phyloP scores from a whole-genome alignment of 2,329 filamentous ascomycete genomes.

The Didymosphaeria variabile region DNA sequence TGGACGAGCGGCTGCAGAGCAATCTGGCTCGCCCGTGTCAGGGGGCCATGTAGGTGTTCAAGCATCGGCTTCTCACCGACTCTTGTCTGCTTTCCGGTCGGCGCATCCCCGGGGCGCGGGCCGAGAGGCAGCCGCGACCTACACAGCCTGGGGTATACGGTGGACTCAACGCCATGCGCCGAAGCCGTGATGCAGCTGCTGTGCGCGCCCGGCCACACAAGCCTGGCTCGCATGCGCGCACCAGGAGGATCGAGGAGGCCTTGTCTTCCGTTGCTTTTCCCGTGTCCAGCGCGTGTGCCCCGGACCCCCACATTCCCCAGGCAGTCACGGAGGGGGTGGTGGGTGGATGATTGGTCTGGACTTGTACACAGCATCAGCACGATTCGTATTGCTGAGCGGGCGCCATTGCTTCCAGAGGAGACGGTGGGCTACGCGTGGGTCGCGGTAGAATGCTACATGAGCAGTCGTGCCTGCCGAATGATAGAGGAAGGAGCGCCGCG shows the following conservation, averaged over 20 bases:
- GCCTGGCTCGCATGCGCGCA: not conserved
- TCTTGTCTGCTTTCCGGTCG: not conserved
- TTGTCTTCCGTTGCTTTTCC: slow-evolving; percentile 3
- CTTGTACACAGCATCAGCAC: not conserved
- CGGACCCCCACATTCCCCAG: slow-evolving; percentile 14
- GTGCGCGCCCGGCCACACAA: not conserved
- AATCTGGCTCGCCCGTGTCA: slow-evolving; percentile 12
- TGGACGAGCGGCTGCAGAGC: slow-evolving; percentile 8
- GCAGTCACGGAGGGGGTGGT: not conserved
- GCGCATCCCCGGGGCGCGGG: slow-evolving; percentile 2
- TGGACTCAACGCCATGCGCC: not conserved
- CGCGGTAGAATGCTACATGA: not conserved
- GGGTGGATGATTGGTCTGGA: slow-evolving; percentile 5
- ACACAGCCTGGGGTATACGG: not conserved
- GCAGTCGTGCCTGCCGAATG: not conserved
- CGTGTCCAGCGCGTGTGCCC: not conserved
- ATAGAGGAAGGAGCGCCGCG: not conserved
- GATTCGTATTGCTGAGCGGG: not conserved
- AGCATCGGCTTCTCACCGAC: not conserved
- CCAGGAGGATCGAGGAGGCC: not conserved
- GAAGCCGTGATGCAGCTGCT: not conserved
- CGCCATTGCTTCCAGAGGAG: not conserved
- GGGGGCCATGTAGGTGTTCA: not conserved
- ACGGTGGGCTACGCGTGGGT: no score
- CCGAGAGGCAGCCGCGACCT: not conserved